Evolutionary conservation across 1,139 yeast species (phyloP).

Genomic region (Yamadazyma songkhlaensis): DNA sequence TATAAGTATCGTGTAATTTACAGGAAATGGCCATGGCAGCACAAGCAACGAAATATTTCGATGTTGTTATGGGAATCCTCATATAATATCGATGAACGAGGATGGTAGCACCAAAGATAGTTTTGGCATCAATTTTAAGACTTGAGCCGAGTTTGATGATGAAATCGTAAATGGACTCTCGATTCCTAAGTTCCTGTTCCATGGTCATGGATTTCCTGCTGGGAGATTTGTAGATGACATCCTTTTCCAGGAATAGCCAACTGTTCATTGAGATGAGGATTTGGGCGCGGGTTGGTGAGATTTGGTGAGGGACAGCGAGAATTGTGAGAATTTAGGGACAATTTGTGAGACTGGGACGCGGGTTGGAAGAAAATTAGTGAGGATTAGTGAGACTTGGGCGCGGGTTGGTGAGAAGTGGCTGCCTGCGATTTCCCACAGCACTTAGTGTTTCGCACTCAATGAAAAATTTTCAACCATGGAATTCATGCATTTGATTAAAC

Average conservation of each 20-base stretch:
- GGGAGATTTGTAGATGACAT: slow-evolving; percentile 30
- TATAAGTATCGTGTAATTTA: slow-evolving; percentile 41
- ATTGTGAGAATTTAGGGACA: too few species aligned
- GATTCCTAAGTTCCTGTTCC: slow-evolving; percentile 35
- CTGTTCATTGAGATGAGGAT: too few species aligned
- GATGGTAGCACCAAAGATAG: slow-evolving; percentile 44
- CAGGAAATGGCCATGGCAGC: slow-evolving; percentile 46
- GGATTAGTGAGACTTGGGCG: too few species aligned
- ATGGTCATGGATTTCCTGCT: slow-evolving; percentile 26
- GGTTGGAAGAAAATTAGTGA: too few species aligned
- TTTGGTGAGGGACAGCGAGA: too few species aligned
- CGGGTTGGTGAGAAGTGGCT: too few species aligned
- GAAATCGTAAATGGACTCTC: slow-evolving; percentile 42
- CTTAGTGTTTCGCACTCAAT: too few species aligned
- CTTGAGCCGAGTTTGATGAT: slow-evolving; percentile 35
- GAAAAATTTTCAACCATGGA: slow-evolving; percentile 7
- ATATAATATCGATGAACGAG: slow-evolving; percentile 42
- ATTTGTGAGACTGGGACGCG: too few species aligned
- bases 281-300: too few species aligned
- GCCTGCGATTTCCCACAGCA: too few species aligned
- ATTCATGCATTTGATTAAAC: slow-evolving; percentile 60
- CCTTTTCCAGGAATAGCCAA: slow-evolving; percentile 36
- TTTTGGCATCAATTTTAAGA: slow-evolving; percentile 41
- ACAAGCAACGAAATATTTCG: slow-evolving; percentile 46
- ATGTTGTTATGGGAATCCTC: slow-evolving; percentile 42